Evolutionary conservation across 345 rosid species (phyloP), one percentile per base, ranked within the genome.

Genomic region (Balakata baccata): DNA sequence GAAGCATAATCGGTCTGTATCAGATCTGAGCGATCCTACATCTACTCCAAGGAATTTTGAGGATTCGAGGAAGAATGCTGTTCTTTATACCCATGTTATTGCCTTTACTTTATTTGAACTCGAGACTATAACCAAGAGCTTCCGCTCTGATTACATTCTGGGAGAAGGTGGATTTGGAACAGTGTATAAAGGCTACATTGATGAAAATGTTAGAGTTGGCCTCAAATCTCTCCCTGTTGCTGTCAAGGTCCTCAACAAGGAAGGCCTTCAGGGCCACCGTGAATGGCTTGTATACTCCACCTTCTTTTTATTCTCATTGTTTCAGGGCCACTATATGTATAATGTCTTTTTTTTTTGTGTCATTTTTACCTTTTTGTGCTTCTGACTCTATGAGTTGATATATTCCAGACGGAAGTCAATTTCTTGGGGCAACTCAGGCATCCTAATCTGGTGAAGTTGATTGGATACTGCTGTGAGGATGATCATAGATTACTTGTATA

Each of bases 81-180:
- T 85, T 65, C 89, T 90, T 52, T 93, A 93, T 66, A 84, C 95
- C 14, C 88, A 90, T 59, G 90, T 94, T 38, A 94, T 94, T 46
- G 88, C 97, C 62, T 92, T 94, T 77, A 86, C 95, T 68, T 70
- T 94, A 51, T 94, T 77, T 58, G 98, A 94, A 83, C 95, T 94
- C 10, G 98, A 92, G 86, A 92, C 97, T 53, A 92, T 92, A 59
- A 92, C 99, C 60, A 95, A 95, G 92, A 95, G 97, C 78, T 95
- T 95, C 86, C 94, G 98, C 56, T 85, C 98, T 2, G 99, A 95
- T 75, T 92, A 95, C 76, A 92, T 95, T 72, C 88, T 92, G 14
- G 99, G 98, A 0, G 98, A 95, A 79, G 99, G 99, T 51, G 99
- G 99, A 34, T 94, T 94, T 62, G 98, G 99, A 52, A 90, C 96